Conservation (phyloP, 768 basidiomycete genomes). For the Boletus sensibilis region DNA sequence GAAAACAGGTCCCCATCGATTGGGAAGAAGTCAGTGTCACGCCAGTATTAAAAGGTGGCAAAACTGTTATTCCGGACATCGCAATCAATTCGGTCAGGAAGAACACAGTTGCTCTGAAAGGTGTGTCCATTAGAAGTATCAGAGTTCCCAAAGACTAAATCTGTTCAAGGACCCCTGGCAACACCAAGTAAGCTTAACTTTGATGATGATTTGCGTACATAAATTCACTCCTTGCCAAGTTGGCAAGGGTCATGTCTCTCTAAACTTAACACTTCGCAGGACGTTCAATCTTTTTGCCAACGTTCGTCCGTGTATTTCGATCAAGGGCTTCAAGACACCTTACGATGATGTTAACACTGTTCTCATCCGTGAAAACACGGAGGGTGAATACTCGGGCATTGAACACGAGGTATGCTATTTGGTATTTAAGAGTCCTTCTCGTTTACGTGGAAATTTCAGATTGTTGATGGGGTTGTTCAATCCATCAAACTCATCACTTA, state of each 20-base stretch:
- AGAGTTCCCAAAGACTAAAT: constrained; percentile 12
- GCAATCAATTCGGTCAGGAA: constrained; percentile 91
- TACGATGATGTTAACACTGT: constrained; percentile 99
- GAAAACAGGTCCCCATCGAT: constrained; percentile 83
- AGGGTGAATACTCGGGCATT: constrained; percentile 99
- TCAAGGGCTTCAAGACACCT: constrained; percentile 96
- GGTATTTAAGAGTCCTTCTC: background rate
- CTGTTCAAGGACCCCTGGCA: constrained; percentile 76
- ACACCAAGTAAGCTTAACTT: constrained; percentile 78
- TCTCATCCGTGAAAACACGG: constrained; percentile 98
- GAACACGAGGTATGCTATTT: constrained; percentile 82
- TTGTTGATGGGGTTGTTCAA: constrained; percentile 97
- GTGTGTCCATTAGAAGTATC: constrained; percentile 38
- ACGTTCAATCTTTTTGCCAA: constrained; percentile 99
- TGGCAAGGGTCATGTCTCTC: constrained; percentile 97
- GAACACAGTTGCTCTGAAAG: constrained; percentile 98
- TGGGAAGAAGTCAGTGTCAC: constrained; percentile 99
- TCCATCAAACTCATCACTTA: constrained; percentile 99
- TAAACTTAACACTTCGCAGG: constrained; percentile 94
- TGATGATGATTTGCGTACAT: constrained; percentile 3
- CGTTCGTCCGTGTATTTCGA: constrained; percentile 93
- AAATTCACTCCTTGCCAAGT: constrained; percentile 47
- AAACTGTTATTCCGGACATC: constrained; percentile 92
- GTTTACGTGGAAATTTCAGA: constrained; percentile 41
- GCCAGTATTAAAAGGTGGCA: constrained; percentile 89